A percentile compares a stretch with the other conserved stretches of the same genome.
phyloP scores from a whole-genome alignment of 2,329 filamentous ascomycete species.

The Gnomoniopsis smithogilvyi region DNA sequence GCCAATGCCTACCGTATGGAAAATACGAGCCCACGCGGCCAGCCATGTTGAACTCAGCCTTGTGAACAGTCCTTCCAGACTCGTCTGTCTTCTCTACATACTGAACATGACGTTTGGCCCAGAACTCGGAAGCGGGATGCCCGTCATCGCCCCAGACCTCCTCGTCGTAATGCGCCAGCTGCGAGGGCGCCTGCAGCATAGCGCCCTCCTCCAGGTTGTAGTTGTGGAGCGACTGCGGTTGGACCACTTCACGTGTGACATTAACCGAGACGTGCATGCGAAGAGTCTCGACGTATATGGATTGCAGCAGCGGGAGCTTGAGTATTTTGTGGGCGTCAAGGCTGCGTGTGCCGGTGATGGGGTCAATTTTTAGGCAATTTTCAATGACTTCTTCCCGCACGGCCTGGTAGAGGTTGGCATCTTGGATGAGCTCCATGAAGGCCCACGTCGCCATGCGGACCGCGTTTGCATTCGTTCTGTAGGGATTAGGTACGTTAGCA shows the following conservation, averaged over 20 bases:
- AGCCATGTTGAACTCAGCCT: too few relatives aligned
- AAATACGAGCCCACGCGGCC: too few relatives aligned
- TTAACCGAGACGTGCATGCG: constrained; percentile 25
- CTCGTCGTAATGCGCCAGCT: constrained; percentile 22
- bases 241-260: constrained; percentile 22
- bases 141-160: constrained; percentile 9
- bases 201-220: constrained; percentile 19
- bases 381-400: constrained; percentile 11
- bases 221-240: constrained; percentile 19
- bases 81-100: neutral
- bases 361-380: too few relatives aligned
- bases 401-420: constrained; percentile 8
- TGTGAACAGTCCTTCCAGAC: neutral
- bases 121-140: constrained; percentile 16
- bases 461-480: constrained; percentile 19
- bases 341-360: neutral
- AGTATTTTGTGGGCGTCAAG: constrained; percentile 22
- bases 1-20: too few relatives aligned
- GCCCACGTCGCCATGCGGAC: constrained; percentile 19
- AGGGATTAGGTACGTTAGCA: too few relatives aligned
- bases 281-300: constrained; percentile 25
- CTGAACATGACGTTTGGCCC: constrained; percentile 15
- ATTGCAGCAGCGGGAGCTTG: constrained; percentile 25
- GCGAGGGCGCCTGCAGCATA: constrained; percentile 23
- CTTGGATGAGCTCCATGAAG: constrained; percentile 17